These are phyloP conservation scores for Akanthomyces lecanii DNA, from an alignment of 2,329 filamentous ascomycete species.

Conservation along the genomic window DNA sequence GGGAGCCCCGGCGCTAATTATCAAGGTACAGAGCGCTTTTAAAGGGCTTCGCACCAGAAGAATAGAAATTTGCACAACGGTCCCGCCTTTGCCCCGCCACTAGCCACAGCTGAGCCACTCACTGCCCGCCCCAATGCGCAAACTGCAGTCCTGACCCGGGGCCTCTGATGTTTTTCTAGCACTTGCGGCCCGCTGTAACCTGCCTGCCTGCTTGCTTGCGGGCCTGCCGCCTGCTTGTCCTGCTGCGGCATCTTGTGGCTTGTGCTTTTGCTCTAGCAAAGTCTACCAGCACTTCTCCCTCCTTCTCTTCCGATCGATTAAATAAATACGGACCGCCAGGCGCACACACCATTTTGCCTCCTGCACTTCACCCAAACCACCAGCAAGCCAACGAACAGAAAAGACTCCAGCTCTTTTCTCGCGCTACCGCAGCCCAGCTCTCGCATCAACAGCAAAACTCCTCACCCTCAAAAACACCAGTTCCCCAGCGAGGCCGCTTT, in stretches of 20 bases:
- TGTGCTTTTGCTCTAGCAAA: neutral
- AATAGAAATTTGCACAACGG: neutral
- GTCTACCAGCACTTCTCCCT: slow-evolving; percentile 3
- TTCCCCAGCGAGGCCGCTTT: slow-evolving; percentile 44
- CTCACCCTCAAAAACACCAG: slow-evolving; percentile 17
- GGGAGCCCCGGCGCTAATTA: neutral
- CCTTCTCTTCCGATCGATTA: neutral
- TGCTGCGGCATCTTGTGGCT: neutral
- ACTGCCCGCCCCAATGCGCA: neutral
- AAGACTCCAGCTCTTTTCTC: slow-evolving; percentile 4
- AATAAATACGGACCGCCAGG: neutral
- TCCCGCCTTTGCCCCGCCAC: slow-evolving; percentile 9
- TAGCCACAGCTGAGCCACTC: slow-evolving; percentile 3
- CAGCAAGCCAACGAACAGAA: neutral
- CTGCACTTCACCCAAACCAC: slow-evolving; percentile 9
- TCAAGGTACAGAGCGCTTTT: neutral
- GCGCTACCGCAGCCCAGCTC: neutral
- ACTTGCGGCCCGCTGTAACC: slow-evolving; percentile 1
- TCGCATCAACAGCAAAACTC: neutral
- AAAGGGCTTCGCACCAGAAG: neutral
- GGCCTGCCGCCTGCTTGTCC: too few relatives aligned
- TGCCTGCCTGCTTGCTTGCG: neutral
- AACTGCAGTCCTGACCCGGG: neutral
- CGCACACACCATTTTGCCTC: slow-evolving; percentile 14
- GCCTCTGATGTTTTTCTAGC: too few relatives aligned